A percentile compares a stretch with the other conserved stretches of the same genome.
Evolutionary conservation across 495 filamentous ascomycete species (phyloP).

Genomic region (Neurospora sp.): DNA sequence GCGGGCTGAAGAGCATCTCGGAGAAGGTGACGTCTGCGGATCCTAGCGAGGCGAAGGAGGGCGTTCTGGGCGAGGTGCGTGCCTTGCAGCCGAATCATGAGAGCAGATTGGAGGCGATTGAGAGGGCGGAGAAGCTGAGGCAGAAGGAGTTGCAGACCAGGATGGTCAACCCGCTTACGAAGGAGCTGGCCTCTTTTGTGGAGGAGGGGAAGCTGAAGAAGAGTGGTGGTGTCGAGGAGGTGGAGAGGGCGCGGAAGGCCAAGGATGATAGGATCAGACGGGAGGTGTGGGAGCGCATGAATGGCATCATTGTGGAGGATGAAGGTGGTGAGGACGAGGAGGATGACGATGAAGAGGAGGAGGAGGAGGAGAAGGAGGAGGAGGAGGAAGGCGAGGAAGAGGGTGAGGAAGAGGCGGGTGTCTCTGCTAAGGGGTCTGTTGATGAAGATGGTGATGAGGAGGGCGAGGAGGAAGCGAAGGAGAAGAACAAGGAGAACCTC

Average conservation of each 20-base stretch:
- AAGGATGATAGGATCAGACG: conserved; percentile 82
- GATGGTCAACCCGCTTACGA: conserved; percentile 68
- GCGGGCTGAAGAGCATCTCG: conserved; percentile 43
- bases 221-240: conserved; percentile 87
- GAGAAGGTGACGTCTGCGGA: conserved; percentile 53
- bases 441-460: not conserved
- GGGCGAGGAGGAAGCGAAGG: not conserved
- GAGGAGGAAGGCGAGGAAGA: not conserved
- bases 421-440: not conserved
- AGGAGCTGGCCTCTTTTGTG: conserved; percentile 81
- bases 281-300: conserved; percentile 73
- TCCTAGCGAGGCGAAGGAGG: conserved; percentile 74
- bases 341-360: not conserved
- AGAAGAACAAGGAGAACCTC: not conserved
- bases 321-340: conserved; percentile 15
- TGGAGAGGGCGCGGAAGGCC: conserved; percentile 69
- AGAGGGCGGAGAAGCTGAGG: conserved; percentile 80
- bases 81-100: conserved; percentile 95
- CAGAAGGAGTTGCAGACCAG: conserved; percentile 79
- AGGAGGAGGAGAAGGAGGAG: not conserved
- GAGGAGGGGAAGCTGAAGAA: conserved; percentile 91
- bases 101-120: conserved; percentile 84
- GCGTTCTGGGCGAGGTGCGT: conserved; percentile 84
- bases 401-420: not conserved
- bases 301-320: conserved; percentile 31